phyloP scores from a whole-genome alignment of 106 monocot genomes.

The Dendrobium huoshanense region DNA sequence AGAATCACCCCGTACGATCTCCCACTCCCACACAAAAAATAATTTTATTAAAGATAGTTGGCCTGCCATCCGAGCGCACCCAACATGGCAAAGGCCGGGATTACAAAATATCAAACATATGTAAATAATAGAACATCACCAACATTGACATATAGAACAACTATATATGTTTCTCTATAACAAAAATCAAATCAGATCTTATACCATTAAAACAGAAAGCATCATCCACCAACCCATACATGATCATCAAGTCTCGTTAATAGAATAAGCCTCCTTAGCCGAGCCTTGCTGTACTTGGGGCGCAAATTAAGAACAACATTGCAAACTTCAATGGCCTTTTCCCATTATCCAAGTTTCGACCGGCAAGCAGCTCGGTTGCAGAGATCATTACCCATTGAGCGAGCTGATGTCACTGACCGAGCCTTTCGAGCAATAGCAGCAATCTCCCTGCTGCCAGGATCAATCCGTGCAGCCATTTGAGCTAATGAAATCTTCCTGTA shows the following conservation, averaged over 20 bases:
- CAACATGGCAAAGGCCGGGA: too few species aligned
- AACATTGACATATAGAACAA: neutral
- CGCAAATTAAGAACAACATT: conserved; percentile 36
- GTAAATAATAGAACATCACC: too few species aligned
- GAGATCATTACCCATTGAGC: conserved; percentile 53
- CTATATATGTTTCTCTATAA: neutral
- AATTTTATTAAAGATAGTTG: too few species aligned
- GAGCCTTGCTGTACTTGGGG: conserved; percentile 62
- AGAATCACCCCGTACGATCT: conserved; percentile 38
- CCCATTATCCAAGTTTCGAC: conserved; percentile 41
- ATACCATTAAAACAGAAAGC: neutral
- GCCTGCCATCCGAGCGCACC: too few species aligned
- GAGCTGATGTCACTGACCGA: conserved; percentile 23
- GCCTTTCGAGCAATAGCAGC: conserved; percentile 22
- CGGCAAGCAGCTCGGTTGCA: conserved; percentile 73
- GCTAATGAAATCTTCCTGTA: conserved; percentile 60
- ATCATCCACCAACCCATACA: neutral
- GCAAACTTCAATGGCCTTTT: conserved; percentile 71
- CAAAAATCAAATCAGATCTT: neutral
- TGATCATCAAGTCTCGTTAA: neutral
- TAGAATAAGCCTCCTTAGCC: conserved; percentile 29
- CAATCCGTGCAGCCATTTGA: conserved; percentile 42
- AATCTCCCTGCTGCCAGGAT: conserved; percentile 46
- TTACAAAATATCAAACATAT: too few species aligned
- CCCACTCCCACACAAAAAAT: conserved; percentile 3